Percentiles rank a stretch among this genome's conserved stretches.
Conservation (phyloP, 164 flowering plant species). For the Paratinospora sagittata region DNA sequence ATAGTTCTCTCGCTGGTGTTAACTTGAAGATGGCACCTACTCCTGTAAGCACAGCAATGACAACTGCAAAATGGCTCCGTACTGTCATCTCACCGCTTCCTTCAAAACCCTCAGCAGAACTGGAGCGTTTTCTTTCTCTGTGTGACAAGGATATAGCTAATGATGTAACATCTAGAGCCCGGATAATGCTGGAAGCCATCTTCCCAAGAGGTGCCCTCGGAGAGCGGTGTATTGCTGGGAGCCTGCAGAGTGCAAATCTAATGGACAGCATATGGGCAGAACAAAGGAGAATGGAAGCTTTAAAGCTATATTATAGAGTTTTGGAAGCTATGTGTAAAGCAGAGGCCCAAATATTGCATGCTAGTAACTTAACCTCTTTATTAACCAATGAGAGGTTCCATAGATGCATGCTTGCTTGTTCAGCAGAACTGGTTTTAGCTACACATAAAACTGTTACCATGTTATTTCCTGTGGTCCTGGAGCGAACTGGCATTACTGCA, state of each 20-base stretch:
- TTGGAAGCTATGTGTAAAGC: conserved; percentile 91
- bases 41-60: conserved; percentile 97
- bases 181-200: conserved; percentile 81
- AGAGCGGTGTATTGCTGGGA: conserved; percentile 49
- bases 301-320: conserved; percentile 83
- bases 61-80: conserved; percentile 97
- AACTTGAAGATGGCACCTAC: conserved; percentile 56
- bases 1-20: conserved; percentile 32
- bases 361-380: conserved; percentile 73
- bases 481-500: conserved; percentile 93
- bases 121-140: conserved; percentile 57
- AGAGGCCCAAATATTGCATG: conserved; percentile 71
- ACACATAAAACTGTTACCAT: conserved; percentile 91
- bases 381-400: conserved; percentile 96
- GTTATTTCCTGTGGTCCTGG: conserved; percentile 94
- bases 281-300: conserved; percentile 80
- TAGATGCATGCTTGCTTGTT: conserved; percentile 98
- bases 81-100: conserved; percentile 81
- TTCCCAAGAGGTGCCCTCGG: conserved; percentile 73
- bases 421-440: conserved; percentile 92
- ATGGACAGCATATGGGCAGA: conserved; percentile 97
- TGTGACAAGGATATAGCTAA: conserved; percentile 72
- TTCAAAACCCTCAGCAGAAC: conserved; percentile 69
- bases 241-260: conserved; percentile 52
- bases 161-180: conserved; percentile 75